Evolutionary conservation across 441 rosid species (phyloP).

Genomic region (Iberis amara): DNA sequence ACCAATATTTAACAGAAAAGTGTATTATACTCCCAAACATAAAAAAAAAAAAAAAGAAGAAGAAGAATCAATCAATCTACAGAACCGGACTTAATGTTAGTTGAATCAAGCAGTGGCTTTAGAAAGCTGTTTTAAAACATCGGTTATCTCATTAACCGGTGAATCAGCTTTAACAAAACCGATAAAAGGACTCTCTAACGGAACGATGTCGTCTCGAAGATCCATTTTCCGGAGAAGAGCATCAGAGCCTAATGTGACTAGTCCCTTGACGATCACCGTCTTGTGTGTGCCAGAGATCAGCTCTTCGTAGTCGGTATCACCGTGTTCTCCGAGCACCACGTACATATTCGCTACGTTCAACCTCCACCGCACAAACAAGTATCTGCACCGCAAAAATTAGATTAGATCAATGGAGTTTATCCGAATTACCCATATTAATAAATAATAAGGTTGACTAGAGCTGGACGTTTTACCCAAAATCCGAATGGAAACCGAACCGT

Average conservation of each 20-base stretch:
- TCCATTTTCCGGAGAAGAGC: slow-evolving; percentile 56
- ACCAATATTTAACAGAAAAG: not conserved
- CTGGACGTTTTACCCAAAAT: too few relatives aligned
- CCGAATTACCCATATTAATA: too few relatives aligned
- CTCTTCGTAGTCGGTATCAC: slow-evolving; percentile 86
- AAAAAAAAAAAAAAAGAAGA: too few relatives aligned
- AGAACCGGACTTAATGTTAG: slow-evolving; percentile 6
- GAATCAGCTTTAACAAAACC: slow-evolving; percentile 41
- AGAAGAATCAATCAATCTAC: slow-evolving; percentile 1
- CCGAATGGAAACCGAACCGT: too few relatives aligned
- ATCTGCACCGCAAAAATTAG: slow-evolving; percentile 34
- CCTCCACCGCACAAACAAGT: slow-evolving; percentile 92
- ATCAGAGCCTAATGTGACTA: slow-evolving; percentile 53
- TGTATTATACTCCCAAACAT: not conserved
- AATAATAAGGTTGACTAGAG: too few relatives aligned
- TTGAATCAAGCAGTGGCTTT: slow-evolving; percentile 35
- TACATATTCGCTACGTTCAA: slow-evolving; percentile 76
- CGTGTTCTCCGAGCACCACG: slow-evolving; percentile 73
- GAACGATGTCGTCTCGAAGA: slow-evolving; percentile 64
- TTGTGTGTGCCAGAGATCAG: slow-evolving; percentile 78
- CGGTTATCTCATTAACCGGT: slow-evolving; percentile 48
- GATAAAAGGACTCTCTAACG: slow-evolving; percentile 56
- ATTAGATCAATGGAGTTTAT: too few relatives aligned
- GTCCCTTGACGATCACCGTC: slow-evolving; percentile 61
- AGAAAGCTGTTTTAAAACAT: slow-evolving; percentile 46